phyloP scores from a whole-genome alignment of 169 alveolate species.

The Toxoplasma gondii region DNA sequence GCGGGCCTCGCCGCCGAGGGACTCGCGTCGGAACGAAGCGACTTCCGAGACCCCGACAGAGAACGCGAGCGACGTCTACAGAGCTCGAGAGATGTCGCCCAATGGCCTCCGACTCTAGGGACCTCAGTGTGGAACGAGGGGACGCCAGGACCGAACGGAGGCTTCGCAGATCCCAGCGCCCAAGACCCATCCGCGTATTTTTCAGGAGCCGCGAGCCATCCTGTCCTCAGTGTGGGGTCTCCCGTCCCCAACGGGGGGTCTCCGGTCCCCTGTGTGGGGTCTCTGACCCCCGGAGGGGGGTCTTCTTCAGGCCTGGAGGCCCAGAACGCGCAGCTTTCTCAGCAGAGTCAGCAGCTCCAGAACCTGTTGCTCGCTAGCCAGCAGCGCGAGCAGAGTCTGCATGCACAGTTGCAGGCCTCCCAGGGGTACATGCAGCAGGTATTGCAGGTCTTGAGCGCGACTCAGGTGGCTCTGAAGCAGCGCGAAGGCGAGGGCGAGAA shows the following conservation, averaged over 20 bases:
- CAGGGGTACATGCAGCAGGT: not conserved
- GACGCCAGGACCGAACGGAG: not conserved
- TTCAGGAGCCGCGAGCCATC: too few species aligned
- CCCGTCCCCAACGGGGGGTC: too few species aligned
- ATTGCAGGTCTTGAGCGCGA: not conserved
- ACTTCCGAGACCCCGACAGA: not conserved
- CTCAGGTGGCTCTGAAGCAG: not conserved
- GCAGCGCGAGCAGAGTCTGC: constrained; percentile 36
- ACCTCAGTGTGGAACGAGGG: not conserved
- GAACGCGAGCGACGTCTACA: not conserved
- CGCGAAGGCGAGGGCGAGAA: not conserved
- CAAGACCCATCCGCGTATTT: too few species aligned
- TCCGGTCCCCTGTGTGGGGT: too few species aligned
- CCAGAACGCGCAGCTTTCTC: too few species aligned
- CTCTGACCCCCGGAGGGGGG: too few species aligned
- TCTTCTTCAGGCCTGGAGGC: not conserved
- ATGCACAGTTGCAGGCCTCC: constrained; percentile 1
- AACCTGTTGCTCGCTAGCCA: not conserved
- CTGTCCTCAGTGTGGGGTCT: too few species aligned
- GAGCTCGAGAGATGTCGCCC: not conserved
- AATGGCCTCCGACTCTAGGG: not conserved
- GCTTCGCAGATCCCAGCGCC: too few species aligned
- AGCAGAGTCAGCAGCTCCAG: not conserved
- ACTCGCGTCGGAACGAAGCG: not conserved
- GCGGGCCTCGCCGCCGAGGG: not conserved